Conservation (phyloP, 768 basidiomycete species). For the Termitomyces sp. region DNA sequence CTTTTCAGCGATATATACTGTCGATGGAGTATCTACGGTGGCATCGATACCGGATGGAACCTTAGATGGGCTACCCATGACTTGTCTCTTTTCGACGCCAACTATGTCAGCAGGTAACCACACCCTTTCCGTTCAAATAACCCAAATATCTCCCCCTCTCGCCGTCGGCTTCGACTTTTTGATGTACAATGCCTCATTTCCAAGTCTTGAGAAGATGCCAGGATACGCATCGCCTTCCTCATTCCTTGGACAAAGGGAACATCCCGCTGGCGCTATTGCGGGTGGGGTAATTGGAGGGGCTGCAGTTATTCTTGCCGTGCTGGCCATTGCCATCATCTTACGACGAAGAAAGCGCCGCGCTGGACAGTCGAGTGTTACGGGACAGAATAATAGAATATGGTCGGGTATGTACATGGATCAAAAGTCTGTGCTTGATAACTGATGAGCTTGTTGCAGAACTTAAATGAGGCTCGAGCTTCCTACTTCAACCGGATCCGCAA, state of each 20-base stretch:
- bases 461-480: background rate
- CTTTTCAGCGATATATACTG: slow-evolving; percentile 28
- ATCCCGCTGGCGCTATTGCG: slow-evolving; percentile 5
- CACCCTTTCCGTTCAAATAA: slow-evolving; percentile 31
- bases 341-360: background rate
- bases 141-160: slow-evolving; percentile 24
- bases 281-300: slow-evolving; percentile 16
- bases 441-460: background rate
- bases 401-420: background rate
- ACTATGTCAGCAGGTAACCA: slow-evolving; percentile 30
- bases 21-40: slow-evolving; percentile 28
- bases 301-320: background rate
- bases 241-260: background rate
- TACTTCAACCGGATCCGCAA: too few species aligned
- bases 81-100: slow-evolving; percentile 26
- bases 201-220: slow-evolving; percentile 17
- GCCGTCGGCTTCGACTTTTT: slow-evolving; percentile 35
- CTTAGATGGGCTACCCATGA: slow-evolving; percentile 26
- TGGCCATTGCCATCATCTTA: background rate
- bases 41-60: slow-evolving; percentile 22
- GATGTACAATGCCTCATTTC: slow-evolving; percentile 30
- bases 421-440: background rate
- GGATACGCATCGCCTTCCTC: slow-evolving; percentile 4
- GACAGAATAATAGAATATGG: background rate
- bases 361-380: background rate